Evolutionary conservation across 108 stramenopile species (phyloP).

Genomic region (Fistulifera pelliculosa): DNA sequence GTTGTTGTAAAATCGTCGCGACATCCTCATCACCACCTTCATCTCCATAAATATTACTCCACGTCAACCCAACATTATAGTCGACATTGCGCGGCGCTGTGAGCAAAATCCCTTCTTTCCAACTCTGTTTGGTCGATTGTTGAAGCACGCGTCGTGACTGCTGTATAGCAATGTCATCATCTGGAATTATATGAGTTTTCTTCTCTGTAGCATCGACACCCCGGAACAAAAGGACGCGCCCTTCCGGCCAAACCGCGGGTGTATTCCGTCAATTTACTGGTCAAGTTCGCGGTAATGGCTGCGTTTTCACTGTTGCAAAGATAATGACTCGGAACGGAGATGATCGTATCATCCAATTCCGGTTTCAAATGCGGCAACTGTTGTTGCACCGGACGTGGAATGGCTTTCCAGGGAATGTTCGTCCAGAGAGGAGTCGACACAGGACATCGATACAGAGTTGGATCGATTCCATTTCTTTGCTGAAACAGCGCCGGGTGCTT

Average conservation of each 20-base stretch:
- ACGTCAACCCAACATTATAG: constrained; percentile 55
- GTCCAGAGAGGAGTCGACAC: constrained; percentile 30
- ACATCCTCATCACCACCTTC: constrained; percentile 7
- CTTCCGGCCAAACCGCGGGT: constrained; percentile 60
- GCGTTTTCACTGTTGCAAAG: constrained; percentile 9
- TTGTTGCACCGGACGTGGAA: constrained; percentile 21
- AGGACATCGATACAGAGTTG: constrained; percentile 22
- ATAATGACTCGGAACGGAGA: constrained; percentile 5
- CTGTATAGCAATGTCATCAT: constrained; percentile 36
- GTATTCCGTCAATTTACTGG: constrained; percentile 66
- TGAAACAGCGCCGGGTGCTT: too few relatives aligned
- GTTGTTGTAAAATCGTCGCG: background rate
- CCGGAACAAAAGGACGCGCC: constrained; percentile 57
- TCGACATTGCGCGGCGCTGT: constrained; percentile 62
- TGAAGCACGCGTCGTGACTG: constrained; percentile 37
- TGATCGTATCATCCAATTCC: constrained; percentile 3
- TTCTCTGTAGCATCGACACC: constrained; percentile 39
- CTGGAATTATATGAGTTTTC: constrained; percentile 16
- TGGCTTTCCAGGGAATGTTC: constrained; percentile 23
- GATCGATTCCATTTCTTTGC: too few relatives aligned
- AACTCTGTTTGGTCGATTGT: constrained; percentile 43
- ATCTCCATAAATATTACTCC: constrained; percentile 45
- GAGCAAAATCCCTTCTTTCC: constrained; percentile 56
- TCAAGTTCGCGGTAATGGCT: constrained; percentile 61
- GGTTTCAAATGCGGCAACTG: constrained; percentile 13